Evolutionary conservation across 2,329 filamentous ascomycete genomes (phyloP), one percentile per base, ranked within the genome.

Genomic region (Colletotrichum tropicale): DNA sequence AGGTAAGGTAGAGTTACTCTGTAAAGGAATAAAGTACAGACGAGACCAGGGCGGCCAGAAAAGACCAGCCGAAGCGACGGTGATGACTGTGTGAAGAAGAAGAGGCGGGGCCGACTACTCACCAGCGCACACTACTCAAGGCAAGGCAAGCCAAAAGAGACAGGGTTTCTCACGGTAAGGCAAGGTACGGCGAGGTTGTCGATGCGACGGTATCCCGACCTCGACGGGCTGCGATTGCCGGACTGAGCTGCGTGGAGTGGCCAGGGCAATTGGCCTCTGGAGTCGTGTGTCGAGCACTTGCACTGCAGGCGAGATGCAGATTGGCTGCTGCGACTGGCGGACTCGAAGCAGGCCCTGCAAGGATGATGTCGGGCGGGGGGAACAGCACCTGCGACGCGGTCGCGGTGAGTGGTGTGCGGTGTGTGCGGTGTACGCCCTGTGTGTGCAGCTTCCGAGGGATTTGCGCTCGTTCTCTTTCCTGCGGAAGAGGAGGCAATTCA

Each of bases 151-250:
- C 36, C 67, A 55, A 61, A 30, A 58, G 38, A 52, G 52, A 48
- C 70, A 62, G 68, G 36, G 58, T 36, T 52, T 12, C 64, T 58
- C 38, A 69, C 56, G 56, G 36, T 16, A 36, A 32, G 38, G 43
- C 72, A 62, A 72, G 62, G 61, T 32, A 62, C 62, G 8, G 21
- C 62, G 62, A 32, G 43, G 38, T 30, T 15, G 38, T 28, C 58
- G 70, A 34, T 68, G 70, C 73, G 64, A 68, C 70, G 73, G 73
- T 73, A 73, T 75, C 64, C 70, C 70, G 38, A 64, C 73, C 48
- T 65, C 48, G 55, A 73, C 15, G 16, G 64, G 70, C 72, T 66
- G 68, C 36, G 61, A 15, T 21, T 61, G 55, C 67, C 52, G 73
- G 58, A 64, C 56, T 24, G 30, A 55, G n/a, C 62, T 58, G 55